phyloP scores from a whole-genome alignment of 2,329 filamentous ascomycete species.

The Nigrospora sphaerica region DNA sequence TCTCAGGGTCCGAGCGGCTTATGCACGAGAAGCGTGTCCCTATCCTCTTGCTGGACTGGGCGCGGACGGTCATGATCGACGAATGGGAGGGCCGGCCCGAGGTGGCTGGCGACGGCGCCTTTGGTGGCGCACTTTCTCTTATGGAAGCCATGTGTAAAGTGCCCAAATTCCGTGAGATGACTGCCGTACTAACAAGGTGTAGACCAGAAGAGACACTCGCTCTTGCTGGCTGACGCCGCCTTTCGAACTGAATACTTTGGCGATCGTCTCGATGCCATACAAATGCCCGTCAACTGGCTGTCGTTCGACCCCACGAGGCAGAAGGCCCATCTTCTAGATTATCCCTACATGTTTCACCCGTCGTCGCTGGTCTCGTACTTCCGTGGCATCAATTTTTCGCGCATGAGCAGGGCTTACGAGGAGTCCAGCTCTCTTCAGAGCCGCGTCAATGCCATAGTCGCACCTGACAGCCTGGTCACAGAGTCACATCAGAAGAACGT shows the following conservation, averaged over 20 bases:
- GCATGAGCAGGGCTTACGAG: slow-evolving; percentile 77
- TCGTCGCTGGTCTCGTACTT: slow-evolving; percentile 75
- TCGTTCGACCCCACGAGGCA: slow-evolving; percentile 53
- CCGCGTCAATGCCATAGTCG: slow-evolving; percentile 48
- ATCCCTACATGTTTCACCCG: slow-evolving; percentile 71
- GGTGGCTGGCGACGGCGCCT: slow-evolving; percentile 61
- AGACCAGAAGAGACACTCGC: slow-evolving; percentile 56
- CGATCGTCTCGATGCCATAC: slow-evolving; percentile 66
- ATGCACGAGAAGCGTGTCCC: slow-evolving; percentile 51
- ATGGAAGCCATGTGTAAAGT: slow-evolving; percentile 65
- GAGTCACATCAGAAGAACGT: slow-evolving; percentile 53
- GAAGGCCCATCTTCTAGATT: slow-evolving; percentile 68
- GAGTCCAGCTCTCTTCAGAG: slow-evolving; percentile 53
- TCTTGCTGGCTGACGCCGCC: slow-evolving; percentile 60
- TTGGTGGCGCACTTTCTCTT: slow-evolving; percentile 71
- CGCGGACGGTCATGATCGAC: slow-evolving; percentile 65
- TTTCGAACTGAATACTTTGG: slow-evolving; percentile 72
- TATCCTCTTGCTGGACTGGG: slow-evolving; percentile 61
- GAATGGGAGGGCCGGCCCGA: slow-evolving; percentile 75
- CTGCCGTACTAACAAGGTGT: slow-evolving; percentile 1
- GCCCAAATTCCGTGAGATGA: neutral
- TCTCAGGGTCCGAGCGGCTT: slow-evolving; percentile 42
- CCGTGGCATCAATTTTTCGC: slow-evolving; percentile 77
- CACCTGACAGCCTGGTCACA: slow-evolving; percentile 46
- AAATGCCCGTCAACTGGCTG: slow-evolving; percentile 68